A percentile compares a stretch with the other conserved stretches of the same genome.
phyloP scores from a whole-genome alignment of 768 basidiomycete genomes.

The Lactarius sanguifluus region DNA sequence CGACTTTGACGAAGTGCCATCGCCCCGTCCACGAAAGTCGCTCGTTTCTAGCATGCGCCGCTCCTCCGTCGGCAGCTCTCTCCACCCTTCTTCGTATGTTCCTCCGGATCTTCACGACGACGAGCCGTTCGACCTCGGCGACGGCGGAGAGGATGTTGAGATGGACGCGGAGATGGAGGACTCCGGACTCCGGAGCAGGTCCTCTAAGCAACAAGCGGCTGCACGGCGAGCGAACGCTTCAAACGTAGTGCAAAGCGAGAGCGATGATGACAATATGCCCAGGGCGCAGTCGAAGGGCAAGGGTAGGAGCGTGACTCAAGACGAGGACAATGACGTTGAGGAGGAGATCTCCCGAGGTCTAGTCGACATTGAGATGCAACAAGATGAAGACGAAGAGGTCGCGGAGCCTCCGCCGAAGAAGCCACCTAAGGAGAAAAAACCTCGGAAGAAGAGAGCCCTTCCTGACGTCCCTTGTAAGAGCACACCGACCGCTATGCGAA shows the following conservation, averaged over 20 bases:
- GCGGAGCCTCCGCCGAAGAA: constrained; percentile 30
- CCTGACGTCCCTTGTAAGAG: constrained; percentile 12
- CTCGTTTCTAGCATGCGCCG: constrained; percentile 28
- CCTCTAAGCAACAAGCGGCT: neutral
- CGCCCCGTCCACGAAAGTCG: constrained; percentile 34
- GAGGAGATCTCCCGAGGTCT: constrained; percentile 46
- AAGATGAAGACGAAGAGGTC: constrained; percentile 37
- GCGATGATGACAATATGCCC: constrained; percentile 4
- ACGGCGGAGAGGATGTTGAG: constrained; percentile 26
- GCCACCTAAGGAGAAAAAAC: constrained; percentile 6
- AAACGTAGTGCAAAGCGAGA: constrained; percentile 1
- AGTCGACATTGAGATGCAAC: constrained; percentile 31
- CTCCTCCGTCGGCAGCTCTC: constrained; percentile 28
- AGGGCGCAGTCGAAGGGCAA: constrained; percentile 37
- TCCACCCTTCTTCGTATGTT: constrained; percentile 25
- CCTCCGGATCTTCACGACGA: constrained; percentile 29
- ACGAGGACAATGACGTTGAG: constrained; percentile 38
- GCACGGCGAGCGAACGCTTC: constrained; percentile 12
- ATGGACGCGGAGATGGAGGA: constrained; percentile 36
- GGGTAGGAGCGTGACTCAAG: constrained; percentile 31
- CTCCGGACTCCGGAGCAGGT: neutral
- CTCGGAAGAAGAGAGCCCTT: constrained; percentile 22
- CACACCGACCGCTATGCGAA: neutral
- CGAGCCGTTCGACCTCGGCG: constrained; percentile 28
- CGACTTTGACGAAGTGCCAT: constrained; percentile 40